Percentiles rank a stretch among this genome's conserved stretches.
These are phyloP conservation scores for Digitaria exilis DNA, from an alignment of 202 grass and related monocot genomes.

Conservation along the genomic window DNA sequence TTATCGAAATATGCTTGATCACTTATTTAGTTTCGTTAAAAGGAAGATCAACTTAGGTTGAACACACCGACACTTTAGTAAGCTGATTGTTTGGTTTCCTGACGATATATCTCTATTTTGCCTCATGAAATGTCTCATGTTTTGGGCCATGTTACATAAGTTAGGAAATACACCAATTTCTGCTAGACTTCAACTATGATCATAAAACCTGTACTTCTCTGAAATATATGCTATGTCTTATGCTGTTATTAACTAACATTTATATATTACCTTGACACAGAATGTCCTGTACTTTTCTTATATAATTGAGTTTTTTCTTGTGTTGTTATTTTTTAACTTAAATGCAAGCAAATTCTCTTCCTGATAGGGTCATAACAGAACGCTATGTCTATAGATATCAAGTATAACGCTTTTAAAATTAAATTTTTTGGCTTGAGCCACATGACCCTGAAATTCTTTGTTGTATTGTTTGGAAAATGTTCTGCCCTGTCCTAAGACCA, in stretches of 20 bases:
- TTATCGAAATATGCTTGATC: neutral
- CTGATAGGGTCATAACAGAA: neutral
- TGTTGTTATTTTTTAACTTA: neutral
- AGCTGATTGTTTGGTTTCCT: neutral
- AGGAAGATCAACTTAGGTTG: neutral
- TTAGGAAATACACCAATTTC: neutral
- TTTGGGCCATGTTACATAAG: neutral
- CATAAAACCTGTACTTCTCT: neutral
- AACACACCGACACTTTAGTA: neutral
- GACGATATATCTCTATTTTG: neutral
- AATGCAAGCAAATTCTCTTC: neutral
- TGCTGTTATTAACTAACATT: neutral
- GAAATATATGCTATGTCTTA: neutral
- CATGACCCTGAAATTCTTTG: neutral
- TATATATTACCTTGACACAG: neutral
- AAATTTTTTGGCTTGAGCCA: neutral
- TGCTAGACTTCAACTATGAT: neutral
- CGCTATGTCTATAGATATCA: neutral
- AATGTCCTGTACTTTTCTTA: neutral
- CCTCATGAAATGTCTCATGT: neutral
- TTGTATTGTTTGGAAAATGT: neutral
- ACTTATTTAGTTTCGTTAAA: neutral
- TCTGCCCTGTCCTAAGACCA: too few species aligned
- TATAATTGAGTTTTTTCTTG: too few species aligned
- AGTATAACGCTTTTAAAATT: neutral